A percentile compares a stretch with the other conserved stretches of the same genome.
These are phyloP conservation scores for Phytophthora palmivora DNA, from an alignment of 352 stramenopile species.

Conservation along the genomic window DNA sequence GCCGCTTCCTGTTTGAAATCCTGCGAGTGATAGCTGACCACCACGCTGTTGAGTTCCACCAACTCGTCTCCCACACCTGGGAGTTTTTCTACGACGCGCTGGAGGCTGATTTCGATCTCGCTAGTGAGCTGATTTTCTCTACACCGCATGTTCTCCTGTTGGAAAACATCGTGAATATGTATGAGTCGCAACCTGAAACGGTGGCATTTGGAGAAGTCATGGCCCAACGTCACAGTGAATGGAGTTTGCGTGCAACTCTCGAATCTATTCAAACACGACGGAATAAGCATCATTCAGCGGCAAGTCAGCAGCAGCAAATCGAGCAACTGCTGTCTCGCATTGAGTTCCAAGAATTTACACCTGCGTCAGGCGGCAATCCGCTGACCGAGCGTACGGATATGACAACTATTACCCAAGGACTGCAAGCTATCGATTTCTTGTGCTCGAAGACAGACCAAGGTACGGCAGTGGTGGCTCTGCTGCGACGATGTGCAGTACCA, in stretches of 20 bases:
- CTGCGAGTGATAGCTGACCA: constrained; percentile 67
- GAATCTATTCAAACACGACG: constrained; percentile 40
- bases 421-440: constrained; percentile 56
- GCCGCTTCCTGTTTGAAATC: constrained; percentile 74
- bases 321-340: constrained; percentile 50
- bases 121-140: constrained; percentile 50
- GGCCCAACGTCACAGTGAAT: constrained; percentile 41
- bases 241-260: constrained; percentile 33
- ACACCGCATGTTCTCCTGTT: constrained; percentile 44
- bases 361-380: constrained; percentile 13
- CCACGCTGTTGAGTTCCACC: constrained; percentile 73
- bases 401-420: constrained; percentile 28
- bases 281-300: constrained; percentile 52
- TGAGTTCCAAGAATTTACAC: constrained; percentile 18
- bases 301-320: constrained; percentile 61
- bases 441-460: constrained; percentile 56
- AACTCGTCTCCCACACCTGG: constrained; percentile 55
- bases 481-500: constrained; percentile 49
- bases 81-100: constrained; percentile 63
- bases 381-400: constrained; percentile 35
- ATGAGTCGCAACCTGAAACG: constrained; percentile 52
- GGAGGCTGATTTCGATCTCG: constrained; percentile 41
- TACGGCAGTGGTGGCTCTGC: constrained; percentile 38
- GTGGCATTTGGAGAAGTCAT: constrained; percentile 55
- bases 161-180: constrained; percentile 57